Conservation (phyloP, 2,329 filamentous ascomycete genomes). For the Rhytidhysteron rufulum region DNA sequence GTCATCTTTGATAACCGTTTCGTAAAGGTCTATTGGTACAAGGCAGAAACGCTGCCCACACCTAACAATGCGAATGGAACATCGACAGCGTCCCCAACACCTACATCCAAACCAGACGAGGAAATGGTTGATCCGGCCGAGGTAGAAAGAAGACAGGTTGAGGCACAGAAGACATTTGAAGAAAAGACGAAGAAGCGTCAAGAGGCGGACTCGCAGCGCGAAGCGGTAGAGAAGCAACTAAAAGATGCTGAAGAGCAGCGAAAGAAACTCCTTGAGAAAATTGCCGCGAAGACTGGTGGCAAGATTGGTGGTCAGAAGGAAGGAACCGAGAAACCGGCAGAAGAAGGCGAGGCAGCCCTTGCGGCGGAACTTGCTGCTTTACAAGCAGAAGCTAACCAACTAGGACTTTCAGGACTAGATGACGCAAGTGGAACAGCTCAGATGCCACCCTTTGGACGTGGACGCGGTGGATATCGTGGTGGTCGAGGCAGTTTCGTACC, state of each 20-base stretch:
- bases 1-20: conserved; percentile 82
- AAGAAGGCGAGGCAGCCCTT: conserved; percentile 56
- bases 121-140: conserved; percentile 66
- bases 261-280: conserved; percentile 56
- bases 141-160: conserved; percentile 64
- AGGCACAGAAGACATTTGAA: conserved; percentile 66
- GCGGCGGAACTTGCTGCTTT: conserved; percentile 68
- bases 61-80: conserved; percentile 7
- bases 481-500: conserved; percentile 38
- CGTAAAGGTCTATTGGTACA: conserved; percentile 79
- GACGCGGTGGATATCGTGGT: conserved; percentile 25
- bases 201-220: conserved; percentile 59
- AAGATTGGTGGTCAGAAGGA: conserved; percentile 17
- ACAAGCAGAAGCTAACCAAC: conserved; percentile 65
- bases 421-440: conserved; percentile 4
- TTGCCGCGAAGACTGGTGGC: conserved; percentile 53
- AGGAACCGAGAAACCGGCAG: conserved; percentile 10
- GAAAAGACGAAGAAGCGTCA: conserved; percentile 61
- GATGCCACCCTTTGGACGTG: conserved; percentile 19
- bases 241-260: conserved; percentile 64
- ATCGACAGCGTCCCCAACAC: conserved; percentile 8
- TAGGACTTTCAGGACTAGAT: conserved; percentile 64
- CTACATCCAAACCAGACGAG: conserved; percentile 32
- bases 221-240: conserved; percentile 62
- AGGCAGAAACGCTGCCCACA: conserved; percentile 30